phyloP scores from a whole-genome alignment of 139 green algal species.

The Zygnema circumcarinatum region DNA sequence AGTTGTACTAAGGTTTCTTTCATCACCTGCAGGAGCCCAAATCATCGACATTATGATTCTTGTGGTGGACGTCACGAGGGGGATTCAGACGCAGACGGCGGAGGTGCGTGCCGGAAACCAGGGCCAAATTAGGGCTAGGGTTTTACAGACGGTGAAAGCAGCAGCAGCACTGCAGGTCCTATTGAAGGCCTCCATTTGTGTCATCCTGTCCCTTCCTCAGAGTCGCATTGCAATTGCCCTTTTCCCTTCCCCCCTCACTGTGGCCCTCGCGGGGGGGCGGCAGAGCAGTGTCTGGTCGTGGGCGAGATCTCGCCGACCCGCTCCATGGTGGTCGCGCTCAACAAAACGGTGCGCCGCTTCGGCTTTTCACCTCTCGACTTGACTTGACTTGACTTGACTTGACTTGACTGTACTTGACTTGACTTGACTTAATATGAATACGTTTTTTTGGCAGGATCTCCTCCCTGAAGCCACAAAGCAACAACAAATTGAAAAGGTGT shows the following conservation, averaged over 20 bases:
- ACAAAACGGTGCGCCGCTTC: conserved; percentile 72
- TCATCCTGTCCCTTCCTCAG: no score
- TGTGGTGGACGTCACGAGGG: conserved; percentile 93
- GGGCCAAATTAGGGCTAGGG: no score
- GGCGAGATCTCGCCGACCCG: conserved; percentile 81
- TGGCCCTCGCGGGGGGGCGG: no score
- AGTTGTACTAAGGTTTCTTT: no score
- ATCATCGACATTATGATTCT: conserved; percentile 98
- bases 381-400: neutral
- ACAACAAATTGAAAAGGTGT: conserved; percentile 66
- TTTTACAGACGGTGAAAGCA: no score
- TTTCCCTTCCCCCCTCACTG: no score
- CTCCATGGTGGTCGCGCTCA: conserved; percentile 86
- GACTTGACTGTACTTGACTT: no score
- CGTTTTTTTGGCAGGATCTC: conserved; percentile 73
- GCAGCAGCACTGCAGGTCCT: no score
- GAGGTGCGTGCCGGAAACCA: no score
- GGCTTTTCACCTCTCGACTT: neutral
- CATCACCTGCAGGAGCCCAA: conserved; percentile 72
- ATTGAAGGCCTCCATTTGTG: no score
- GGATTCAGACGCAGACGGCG: conserved; percentile 81
- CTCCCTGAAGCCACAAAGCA: conserved; percentile 71
- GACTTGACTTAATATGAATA: no score
- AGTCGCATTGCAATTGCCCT: no score
- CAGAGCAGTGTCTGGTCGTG: conserved; percentile 73